Percentiles rank a stretch among this genome's conserved stretches.
These are phyloP conservation scores for Isatis tinctoria DNA, from an alignment of 345 rosid species.

Conservation along the genomic window DNA sequence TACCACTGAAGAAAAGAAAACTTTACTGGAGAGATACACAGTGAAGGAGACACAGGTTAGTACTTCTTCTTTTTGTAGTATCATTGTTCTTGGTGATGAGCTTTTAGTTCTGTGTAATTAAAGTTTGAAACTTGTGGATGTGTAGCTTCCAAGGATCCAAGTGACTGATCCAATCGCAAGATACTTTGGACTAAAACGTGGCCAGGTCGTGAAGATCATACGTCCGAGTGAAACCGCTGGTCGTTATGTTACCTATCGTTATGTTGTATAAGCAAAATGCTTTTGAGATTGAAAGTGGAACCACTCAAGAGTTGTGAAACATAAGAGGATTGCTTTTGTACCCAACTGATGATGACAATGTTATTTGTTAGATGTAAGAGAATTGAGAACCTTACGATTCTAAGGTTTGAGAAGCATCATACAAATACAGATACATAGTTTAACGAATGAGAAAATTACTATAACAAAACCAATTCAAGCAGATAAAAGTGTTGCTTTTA, in stretches of 20 bases:
- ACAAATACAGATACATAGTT: too few relatives aligned
- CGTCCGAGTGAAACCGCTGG: slow-evolving; percentile 75
- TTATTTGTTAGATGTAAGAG: not conserved
- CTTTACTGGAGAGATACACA: slow-evolving; percentile 68
- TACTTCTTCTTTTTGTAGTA: not conserved
- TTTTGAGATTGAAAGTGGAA: not conserved
- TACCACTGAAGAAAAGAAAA: slow-evolving; percentile 66
- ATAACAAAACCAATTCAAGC: not conserved
- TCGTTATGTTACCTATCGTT: slow-evolving; percentile 61
- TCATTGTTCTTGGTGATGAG: not conserved
- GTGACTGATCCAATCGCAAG: slow-evolving; percentile 61
- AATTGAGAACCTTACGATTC: not conserved
- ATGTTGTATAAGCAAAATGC: slow-evolving; percentile 41
- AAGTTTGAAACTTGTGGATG: not conserved
- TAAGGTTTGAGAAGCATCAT: not conserved
- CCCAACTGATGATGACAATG: not conserved
- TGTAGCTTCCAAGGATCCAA: slow-evolving; percentile 63
- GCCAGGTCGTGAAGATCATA: slow-evolving; percentile 70
- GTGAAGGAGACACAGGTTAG: slow-evolving; percentile 84
- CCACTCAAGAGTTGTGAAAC: not conserved
- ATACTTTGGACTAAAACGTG: slow-evolving; percentile 64
- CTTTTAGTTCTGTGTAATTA: not conserved
- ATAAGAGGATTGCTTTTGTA: not conserved
- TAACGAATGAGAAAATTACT: too few relatives aligned
- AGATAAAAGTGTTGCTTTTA: not conserved